Evolutionary conservation across 306 rosid genomes (phyloP), one percentile per base, ranked within the genome.

Genomic region (barrel medic (Medicago truncatula)): DNA sequence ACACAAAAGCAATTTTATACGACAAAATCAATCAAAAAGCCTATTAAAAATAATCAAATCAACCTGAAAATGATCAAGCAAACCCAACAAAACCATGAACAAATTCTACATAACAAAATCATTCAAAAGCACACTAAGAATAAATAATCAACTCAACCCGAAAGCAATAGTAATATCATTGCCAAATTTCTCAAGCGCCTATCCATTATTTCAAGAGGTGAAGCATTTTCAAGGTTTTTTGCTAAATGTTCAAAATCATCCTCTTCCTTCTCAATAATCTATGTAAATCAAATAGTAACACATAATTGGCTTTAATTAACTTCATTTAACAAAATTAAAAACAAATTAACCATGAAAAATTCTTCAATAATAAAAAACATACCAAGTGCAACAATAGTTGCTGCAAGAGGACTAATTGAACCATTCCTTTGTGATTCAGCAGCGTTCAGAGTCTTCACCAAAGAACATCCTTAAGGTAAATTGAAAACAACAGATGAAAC

Each of bases 141-240:
- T 16, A 20, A 74, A n/a, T n/a, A n/a, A n/a, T 36, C 56, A 60
- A 90, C 99, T n/a, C n/a, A n/a, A n/a, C n/a, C 97, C 92, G 88
- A 92, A 95, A 34, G 97, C 99, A 85, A 95, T 92, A 21, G 97
- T 97, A 50, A 95, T 89, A 70, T 90, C 96, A n/a, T 83, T 75
- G 65, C 99, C 99, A 41, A 95, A 92, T 74, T 83, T 87, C 83
- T 89, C 97, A 1, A 95, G 89, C 16, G 97, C 99, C 74, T 71
- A 9, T 92, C 97, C 85, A 95, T 92, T 34, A 95, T 82, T 69
- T 92, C 90, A 80, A 92, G 93, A 71, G 99, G 99, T 11, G 97
- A 95, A 67, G 97, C 96, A 82, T 80, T 87, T 68, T 80, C 90
- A 53, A 92, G 96, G 72, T 40, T 85, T 57, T 74, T 80, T 13